Evolutionary conservation across 1,284 basidiomycete species (phyloP).

Genomic region (Moniliella sp.): DNA sequence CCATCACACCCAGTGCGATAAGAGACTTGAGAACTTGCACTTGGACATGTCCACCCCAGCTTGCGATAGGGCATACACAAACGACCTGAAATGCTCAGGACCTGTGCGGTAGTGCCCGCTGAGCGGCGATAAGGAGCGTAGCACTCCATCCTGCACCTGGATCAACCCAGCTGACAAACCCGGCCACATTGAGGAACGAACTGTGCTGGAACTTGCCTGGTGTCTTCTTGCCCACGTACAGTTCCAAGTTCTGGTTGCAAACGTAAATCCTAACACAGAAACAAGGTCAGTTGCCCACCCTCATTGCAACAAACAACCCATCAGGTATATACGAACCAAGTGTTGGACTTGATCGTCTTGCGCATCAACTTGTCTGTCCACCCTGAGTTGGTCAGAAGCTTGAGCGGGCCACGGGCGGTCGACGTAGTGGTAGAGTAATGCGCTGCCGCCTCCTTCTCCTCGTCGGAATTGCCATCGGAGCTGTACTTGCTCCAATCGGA

Average conservation of each 20-base stretch:
- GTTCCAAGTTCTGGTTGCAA: constrained; percentile 16
- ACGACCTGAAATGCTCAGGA: constrained; percentile 17
- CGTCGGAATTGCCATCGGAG: constrained; percentile 2
- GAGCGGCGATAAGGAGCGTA: constrained; percentile 14
- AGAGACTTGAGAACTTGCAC: too few species aligned
- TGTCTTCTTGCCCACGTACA: constrained; percentile 21
- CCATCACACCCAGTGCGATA: too few species aligned
- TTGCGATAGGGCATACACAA: constrained; percentile 16
- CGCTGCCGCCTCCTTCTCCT: constrained; percentile 4
- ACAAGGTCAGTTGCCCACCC: constrained; percentile 2
- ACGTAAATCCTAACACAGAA: constrained; percentile 22
- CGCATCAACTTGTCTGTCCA: constrained; percentile 16
- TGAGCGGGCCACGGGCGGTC: constrained; percentile 5
- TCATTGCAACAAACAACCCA: background rate
- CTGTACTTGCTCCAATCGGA: too few species aligned
- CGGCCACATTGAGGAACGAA: constrained; percentile 15
- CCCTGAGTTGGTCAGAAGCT: constrained; percentile 9
- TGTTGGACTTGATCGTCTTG: constrained; percentile 7
- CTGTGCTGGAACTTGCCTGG: constrained; percentile 25
- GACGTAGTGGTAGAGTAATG: constrained; percentile 11
- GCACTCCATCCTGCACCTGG: constrained; percentile 11
- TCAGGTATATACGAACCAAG: background rate
- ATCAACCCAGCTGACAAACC: constrained; percentile 17
- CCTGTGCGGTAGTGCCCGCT: constrained; percentile 19
- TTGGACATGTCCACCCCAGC: too few species aligned